A percentile compares a stretch with the other conserved stretches of the same genome.
These are phyloP conservation scores for Dioscorea alata DNA, from an alignment of 106 monocot species.

Conservation along the genomic window DNA sequence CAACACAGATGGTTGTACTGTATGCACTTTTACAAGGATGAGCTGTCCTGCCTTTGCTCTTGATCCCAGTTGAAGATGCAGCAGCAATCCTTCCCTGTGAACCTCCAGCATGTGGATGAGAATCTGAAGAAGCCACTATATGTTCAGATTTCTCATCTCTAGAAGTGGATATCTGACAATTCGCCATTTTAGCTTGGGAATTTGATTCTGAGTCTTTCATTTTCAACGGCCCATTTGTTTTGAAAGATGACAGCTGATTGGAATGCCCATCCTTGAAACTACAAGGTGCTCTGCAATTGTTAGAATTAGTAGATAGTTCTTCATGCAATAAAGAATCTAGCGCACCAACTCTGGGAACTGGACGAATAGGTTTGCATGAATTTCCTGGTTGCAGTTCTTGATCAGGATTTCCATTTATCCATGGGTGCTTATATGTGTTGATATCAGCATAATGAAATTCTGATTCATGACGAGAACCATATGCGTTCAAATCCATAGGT, in stretches of 20 bases:
- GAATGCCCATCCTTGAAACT: slow-evolving; percentile 15
- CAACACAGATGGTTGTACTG: slow-evolving; percentile 32
- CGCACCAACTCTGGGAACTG: slow-evolving; percentile 44
- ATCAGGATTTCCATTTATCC: slow-evolving; percentile 3
- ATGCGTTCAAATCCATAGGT: slow-evolving; percentile 3
- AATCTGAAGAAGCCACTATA: neutral
- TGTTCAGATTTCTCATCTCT: slow-evolving; percentile 7
- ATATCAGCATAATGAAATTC: slow-evolving; percentile 9
- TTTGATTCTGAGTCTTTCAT: slow-evolving; percentile 6
- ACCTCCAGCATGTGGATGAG: neutral
- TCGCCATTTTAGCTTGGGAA: slow-evolving; percentile 3
- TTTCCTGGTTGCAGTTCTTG: slow-evolving; percentile 13
- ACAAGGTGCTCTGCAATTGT: slow-evolving; percentile 16
- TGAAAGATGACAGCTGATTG: neutral
- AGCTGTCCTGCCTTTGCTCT: slow-evolving; percentile 13
- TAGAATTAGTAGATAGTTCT: slow-evolving; percentile 37
- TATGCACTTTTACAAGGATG: slow-evolving; percentile 11
- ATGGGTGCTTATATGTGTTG: neutral
- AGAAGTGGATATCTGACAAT: slow-evolving; percentile 4
- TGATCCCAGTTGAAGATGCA: slow-evolving; percentile 6
- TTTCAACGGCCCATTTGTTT: slow-evolving; percentile 1
- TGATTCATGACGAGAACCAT: slow-evolving; percentile 7
- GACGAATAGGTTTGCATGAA: slow-evolving; percentile 34
- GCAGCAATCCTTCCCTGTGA: slow-evolving; percentile 2
- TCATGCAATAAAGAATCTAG: slow-evolving; percentile 49